These are phyloP conservation scores for Penicillium cataractarum DNA, from an alignment of 495 filamentous ascomycete species.

Conservation along the genomic window DNA sequence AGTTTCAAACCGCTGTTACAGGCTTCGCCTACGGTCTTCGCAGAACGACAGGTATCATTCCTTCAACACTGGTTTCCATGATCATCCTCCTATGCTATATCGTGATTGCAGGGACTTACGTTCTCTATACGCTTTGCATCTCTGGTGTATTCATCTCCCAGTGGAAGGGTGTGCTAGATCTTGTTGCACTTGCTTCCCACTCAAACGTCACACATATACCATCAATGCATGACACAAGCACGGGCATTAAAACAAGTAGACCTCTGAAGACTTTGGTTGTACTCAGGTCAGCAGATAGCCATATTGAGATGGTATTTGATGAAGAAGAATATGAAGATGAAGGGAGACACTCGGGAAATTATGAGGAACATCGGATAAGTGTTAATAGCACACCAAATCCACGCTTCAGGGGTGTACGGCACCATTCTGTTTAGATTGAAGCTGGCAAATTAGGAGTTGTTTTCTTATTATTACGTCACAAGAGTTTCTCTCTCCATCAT, in stretches of 20 bases:
- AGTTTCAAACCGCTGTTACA: background rate
- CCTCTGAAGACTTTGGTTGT: slow-evolving; percentile 8
- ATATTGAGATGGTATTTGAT: slow-evolving; percentile 6
- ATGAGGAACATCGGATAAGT: background rate
- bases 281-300: background rate
- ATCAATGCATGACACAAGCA: slow-evolving; percentile 9
- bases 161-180: slow-evolving; percentile 7
- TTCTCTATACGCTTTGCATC: slow-evolving; percentile 8
- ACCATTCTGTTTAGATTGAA: background rate
- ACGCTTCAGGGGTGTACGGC: background rate
- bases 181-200: slow-evolving; percentile 7
- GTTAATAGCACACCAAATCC: background rate
- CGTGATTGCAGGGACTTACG: background rate
- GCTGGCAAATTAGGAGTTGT: background rate
- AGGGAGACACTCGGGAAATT: background rate
- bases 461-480: no score
- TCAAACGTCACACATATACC: slow-evolving; percentile 1
- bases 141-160: slow-evolving; percentile 5
- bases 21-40: background rate
- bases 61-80: background rate
- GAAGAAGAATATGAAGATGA: no score
- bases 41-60: background rate
- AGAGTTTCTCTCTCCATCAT: no score
- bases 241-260: slow-evolving; percentile 5
- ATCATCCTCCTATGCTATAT: background rate